Conservation (phyloP, 495 filamentous ascomycete species). For the Rhizodiscina lignyota region DNA sequence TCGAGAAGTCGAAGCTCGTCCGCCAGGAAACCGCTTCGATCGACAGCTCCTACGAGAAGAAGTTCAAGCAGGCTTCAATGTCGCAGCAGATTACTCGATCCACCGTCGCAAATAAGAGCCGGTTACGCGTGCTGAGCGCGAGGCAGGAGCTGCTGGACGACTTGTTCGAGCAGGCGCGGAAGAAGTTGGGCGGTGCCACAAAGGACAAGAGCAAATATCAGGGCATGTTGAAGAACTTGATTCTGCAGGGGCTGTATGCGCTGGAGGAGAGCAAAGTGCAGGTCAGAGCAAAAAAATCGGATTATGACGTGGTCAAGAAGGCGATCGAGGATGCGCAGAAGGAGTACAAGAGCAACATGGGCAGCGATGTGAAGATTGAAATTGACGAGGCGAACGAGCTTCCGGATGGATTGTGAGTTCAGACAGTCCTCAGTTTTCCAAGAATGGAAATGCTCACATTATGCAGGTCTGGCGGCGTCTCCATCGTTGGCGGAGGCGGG, state of each 20-base stretch:
- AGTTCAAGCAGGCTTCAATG: conserved; percentile 93
- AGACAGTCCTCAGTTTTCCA: conserved; percentile 4
- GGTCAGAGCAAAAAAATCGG: conserved; percentile 62
- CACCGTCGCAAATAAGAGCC: conserved; percentile 85
- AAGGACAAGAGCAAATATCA: conserved; percentile 61
- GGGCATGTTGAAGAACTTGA: conserved; percentile 53
- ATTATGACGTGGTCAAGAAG: conserved; percentile 53
- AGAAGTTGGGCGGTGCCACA: conserved; percentile 42
- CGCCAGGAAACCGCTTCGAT: conserved; percentile 85
- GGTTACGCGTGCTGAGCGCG: conserved; percentile 68
- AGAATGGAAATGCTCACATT: conserved; percentile 2
- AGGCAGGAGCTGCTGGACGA: conserved; percentile 81
- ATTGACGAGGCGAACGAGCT: conserved; percentile 68
- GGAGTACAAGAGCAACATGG: conserved; percentile 64
- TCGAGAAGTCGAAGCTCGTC: conserved; percentile 96
- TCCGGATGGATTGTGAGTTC: conserved; percentile 70
- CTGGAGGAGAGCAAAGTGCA: conserved; percentile 62
- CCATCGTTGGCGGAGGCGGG: conserved; percentile 63
- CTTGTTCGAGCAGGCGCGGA: conserved; percentile 68
- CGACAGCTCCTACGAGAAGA: conserved; percentile 86
- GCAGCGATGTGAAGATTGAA: conserved; percentile 42
- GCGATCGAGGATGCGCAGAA: conserved; percentile 56
- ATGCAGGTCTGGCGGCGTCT: conserved; percentile 63
- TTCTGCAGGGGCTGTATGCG: conserved; percentile 82
- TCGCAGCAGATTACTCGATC: conserved; percentile 93